Evolutionary conservation across 768 basidiomycete species (phyloP).

Genomic region (Collybia nuda): DNA sequence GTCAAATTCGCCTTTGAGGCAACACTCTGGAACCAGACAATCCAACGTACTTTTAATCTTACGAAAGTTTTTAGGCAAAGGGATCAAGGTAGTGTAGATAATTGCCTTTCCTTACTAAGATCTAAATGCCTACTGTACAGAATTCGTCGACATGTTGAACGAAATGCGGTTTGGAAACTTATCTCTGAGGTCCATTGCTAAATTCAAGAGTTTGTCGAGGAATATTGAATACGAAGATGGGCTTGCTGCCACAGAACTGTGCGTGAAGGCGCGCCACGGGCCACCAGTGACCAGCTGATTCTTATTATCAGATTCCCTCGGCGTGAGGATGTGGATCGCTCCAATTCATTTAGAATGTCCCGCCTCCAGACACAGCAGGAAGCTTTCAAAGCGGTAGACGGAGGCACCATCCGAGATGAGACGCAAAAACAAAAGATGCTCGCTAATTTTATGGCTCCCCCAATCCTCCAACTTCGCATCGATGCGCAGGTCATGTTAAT

Average conservation of each 20-base stretch:
- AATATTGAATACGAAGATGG: conserved; percentile 77
- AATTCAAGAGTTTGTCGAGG: conserved; percentile 71
- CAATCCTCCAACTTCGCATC: conserved; percentile 63
- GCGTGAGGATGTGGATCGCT: conserved; percentile 86
- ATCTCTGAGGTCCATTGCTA: conserved; percentile 58
- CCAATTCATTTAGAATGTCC: conserved; percentile 72
- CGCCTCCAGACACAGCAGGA: conserved; percentile 53
- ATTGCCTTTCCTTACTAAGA: background rate
- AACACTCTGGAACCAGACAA: conserved; percentile 65
- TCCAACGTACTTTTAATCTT: conserved; percentile 86
- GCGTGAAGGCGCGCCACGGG: conserved; percentile 19
- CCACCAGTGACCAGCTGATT: background rate
- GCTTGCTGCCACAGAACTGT: conserved; percentile 90
- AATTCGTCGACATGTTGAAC: conserved; percentile 95
- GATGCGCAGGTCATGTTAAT: conserved; percentile 94
- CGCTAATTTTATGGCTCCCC: conserved; percentile 88
- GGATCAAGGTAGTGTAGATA: conserved; percentile 63
- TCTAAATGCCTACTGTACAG: conserved; percentile 34
- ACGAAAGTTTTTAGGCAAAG: conserved; percentile 95
- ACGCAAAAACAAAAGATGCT: conserved; percentile 76
- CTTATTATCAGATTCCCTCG: conserved; percentile 71
- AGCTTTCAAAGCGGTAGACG: conserved; percentile 60
- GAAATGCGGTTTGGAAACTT: conserved; percentile 94
- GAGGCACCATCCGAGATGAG: conserved; percentile 52
- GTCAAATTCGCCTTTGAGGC: conserved; percentile 96